phyloP scores from a whole-genome alignment of 2,329 filamentous ascomycete genomes.

The Talaromyces marneffei region DNA sequence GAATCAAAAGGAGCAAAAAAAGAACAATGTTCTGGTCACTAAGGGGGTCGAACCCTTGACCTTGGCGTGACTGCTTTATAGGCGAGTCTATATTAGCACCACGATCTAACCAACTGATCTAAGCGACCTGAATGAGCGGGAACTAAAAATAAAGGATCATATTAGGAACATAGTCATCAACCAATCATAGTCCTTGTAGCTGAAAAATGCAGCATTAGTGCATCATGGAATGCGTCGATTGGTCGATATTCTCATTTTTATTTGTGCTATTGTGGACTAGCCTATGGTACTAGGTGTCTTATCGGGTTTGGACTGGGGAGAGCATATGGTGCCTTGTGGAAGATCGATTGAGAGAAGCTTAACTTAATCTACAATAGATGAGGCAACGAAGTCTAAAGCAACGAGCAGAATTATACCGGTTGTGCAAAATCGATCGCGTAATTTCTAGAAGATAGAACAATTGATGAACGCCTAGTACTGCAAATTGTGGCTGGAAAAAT shows the following conservation, averaged over 20 bases:
- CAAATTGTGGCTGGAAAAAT: too few relatives aligned
- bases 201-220: background rate
- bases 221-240: background rate
- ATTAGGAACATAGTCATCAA: background rate
- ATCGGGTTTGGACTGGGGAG: background rate
- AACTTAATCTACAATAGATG: too few relatives aligned
- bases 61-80: constrained; percentile 9
- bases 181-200: background rate
- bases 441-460: too few relatives aligned
- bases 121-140: background rate
- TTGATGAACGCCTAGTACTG: too few relatives aligned
- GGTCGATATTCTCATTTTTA: background rate
- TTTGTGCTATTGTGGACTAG: background rate
- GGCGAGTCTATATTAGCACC: constrained; percentile 7
- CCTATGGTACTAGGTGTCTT: background rate
- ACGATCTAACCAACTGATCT: constrained; percentile 12
- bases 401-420: too few relatives aligned
- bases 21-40: constrained; percentile 7
- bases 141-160: background rate
- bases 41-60: constrained; percentile 12
- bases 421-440: too few relatives aligned
- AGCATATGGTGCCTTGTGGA: background rate
- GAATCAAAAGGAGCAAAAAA: background rate
- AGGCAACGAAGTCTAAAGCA: too few relatives aligned
- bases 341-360: too few relatives aligned